Conservation (phyloP, 75 land plant genomes). For the Selaginella tamariscina region DNA sequence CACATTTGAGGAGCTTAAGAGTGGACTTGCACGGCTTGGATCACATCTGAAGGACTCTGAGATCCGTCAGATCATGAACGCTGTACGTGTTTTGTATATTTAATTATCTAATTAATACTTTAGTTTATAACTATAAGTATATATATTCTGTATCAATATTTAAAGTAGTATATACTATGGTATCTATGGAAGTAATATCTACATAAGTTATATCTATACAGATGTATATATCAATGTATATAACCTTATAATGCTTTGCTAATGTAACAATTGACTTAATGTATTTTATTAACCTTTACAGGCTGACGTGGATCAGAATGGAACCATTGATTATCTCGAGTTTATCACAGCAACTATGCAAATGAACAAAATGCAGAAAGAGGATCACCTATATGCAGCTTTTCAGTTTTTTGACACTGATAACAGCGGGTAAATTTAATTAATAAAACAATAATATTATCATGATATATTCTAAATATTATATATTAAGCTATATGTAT, state of each 20-base stretch:
- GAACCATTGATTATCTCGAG: slow-evolving; percentile 6
- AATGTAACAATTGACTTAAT: background rate
- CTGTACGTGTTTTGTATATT: background rate
- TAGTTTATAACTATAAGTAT: too few species aligned
- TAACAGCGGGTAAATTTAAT: slow-evolving; percentile 3
- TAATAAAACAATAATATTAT: background rate
- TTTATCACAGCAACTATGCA: slow-evolving; percentile 10
- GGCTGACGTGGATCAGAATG: slow-evolving; percentile 11
- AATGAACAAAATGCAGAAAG: background rate
- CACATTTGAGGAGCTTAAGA: slow-evolving; percentile 1
- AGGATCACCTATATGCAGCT: slow-evolving; percentile 6
- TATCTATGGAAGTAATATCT: too few species aligned
- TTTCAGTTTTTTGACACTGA: slow-evolving; percentile 7
- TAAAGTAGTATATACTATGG: too few species aligned
- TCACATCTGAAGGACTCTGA: background rate
- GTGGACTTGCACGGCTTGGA: slow-evolving; percentile 2
- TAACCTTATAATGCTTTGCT: background rate
- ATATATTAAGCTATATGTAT: too few species aligned
- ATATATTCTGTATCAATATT: too few species aligned
- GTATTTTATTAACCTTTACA: too few species aligned
- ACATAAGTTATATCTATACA: too few species aligned
- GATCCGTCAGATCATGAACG: background rate
- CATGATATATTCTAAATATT: too few species aligned
- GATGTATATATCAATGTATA: too few species aligned
- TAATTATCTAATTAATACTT: background rate